Base-by-base conservation (phyloP, 192 early-diverging fungal species). In the Backusella sp. region DNA sequence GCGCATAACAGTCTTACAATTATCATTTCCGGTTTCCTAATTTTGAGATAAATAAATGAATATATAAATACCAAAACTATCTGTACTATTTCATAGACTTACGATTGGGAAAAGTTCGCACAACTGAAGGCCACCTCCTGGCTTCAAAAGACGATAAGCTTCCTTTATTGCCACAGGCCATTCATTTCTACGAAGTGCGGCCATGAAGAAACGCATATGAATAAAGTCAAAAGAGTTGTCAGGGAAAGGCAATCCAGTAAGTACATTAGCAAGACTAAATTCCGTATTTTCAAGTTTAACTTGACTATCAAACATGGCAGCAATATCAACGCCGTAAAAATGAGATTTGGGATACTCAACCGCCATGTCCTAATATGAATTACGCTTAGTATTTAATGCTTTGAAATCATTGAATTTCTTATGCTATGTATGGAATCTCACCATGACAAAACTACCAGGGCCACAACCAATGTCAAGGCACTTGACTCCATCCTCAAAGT, bases 391-490 rank as follows among this genome's bases (percentile, higher is more conserved):
- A 49, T 19, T 49, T 49, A 49, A 49, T 49, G 6, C 19, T 6
- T 49, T 19, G 15, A 17, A 7, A 19, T n/a, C 6, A 19, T 6
- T n/a, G 4, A 49, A 44, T 49, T 19, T 49, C n/a, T 49, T 19
- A 3, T 6, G 6, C 17, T 49, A 49, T 19, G 17, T 49, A 49
- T n/a, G 19, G 5, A 17, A 8, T 59, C 23, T 59, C 11, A 59
- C 79, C 53, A 77, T 36, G 6, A 77, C 41, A 76, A 76, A 81
- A 17, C 73, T 77, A 14, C 76, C 80, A 21, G 66, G 36, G 9
- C 67, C 80, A 46, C 76, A 81, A 32, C 80, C 80, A 56, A 76
- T 62, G 52, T 80, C 74, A n/a, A 80, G 56, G n/a, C 70, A 46
- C 3, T 72, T 53, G n/a, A 68, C 42, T 32, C 74, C 74, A 26